Percentiles rank a stretch among this genome's conserved stretches.
These are phyloP conservation scores for Trichoderma sp. DNA, from an alignment of 2,329 filamentous ascomycete species.

Conservation along the genomic window DNA sequence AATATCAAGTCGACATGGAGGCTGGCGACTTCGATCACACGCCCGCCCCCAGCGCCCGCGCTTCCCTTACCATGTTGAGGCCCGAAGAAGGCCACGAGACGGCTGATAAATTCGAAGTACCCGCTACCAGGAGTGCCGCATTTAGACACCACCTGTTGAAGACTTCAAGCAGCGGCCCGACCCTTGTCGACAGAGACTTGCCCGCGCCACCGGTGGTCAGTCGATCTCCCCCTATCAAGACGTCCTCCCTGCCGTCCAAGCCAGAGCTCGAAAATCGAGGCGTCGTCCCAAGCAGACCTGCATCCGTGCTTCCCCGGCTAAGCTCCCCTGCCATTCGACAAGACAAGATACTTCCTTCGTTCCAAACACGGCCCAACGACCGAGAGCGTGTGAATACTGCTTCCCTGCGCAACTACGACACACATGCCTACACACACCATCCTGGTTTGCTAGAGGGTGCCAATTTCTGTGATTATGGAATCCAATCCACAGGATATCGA, in stretches of 20 bases:
- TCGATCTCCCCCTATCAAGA: conserved; percentile 5
- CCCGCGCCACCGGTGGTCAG: conserved; percentile 30
- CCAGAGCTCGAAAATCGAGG: conserved; percentile 23
- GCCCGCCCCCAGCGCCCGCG: conserved; percentile 37
- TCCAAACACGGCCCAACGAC: background rate
- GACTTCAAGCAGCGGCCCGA: conserved; percentile 26
- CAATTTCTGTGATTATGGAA: conserved; percentile 29
- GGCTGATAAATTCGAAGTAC: conserved; percentile 2
- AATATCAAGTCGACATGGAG: conserved; percentile 28
- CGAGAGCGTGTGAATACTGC: conserved; percentile 6
- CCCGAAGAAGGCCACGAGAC: conserved; percentile 23
- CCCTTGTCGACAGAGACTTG: conserved; percentile 29
- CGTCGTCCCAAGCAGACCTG: background rate
- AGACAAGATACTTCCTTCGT: background rate
- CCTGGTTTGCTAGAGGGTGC: conserved; percentile 28
- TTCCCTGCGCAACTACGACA: background rate
- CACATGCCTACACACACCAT: conserved; percentile 25
- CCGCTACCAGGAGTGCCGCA: conserved; percentile 17
- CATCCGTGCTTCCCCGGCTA: background rate
- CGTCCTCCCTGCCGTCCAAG: conserved; percentile 4
- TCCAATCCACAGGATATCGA: conserved; percentile 8
- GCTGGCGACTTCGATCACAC: conserved; percentile 38
- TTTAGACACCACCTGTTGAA: conserved; percentile 34
- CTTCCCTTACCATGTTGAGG: conserved; percentile 33
- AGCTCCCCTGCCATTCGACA: background rate